A percentile compares a stretch with the other conserved stretches of the same genome.
Evolutionary conservation across 192 early-diverging fungal species (phyloP).

Genomic region (Backusella tarrabulga): DNA sequence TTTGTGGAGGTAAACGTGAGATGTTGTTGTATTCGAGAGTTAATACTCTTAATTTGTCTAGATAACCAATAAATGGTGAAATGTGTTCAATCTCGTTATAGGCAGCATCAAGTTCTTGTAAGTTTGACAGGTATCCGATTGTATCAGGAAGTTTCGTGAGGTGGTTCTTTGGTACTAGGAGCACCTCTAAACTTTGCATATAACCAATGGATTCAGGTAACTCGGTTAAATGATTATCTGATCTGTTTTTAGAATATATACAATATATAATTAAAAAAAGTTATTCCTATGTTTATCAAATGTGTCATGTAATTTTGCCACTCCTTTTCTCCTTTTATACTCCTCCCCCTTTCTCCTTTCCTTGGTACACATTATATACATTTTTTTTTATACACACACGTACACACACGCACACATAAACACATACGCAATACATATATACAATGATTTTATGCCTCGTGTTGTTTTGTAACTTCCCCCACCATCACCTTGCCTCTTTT

Average conservation of each 20-base stretch:
- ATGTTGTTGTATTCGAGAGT: slow-evolving; percentile 63
- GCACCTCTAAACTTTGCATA: slow-evolving; percentile 59
- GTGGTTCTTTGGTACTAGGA: slow-evolving; percentile 62
- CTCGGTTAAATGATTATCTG: slow-evolving; percentile 64
- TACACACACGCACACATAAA: not conserved
- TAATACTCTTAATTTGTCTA: slow-evolving; percentile 65
- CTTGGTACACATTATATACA: not conserved
- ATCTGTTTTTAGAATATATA: slow-evolving; percentile 44
- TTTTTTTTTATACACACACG: not conserved
- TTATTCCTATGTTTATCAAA: not conserved
- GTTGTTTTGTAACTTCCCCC: not conserved
- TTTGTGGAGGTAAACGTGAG: slow-evolving; percentile 56
- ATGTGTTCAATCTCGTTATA: slow-evolving; percentile 61
- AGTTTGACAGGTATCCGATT: slow-evolving; percentile 63
- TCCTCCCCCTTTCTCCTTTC: not conserved
- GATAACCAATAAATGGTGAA: slow-evolving; percentile 56
- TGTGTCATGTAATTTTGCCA: slow-evolving; percentile 2
- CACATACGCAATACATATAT: not conserved
- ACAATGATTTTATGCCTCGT: not conserved
- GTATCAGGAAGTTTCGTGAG: slow-evolving; percentile 65
- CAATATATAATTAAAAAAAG: slow-evolving; percentile 12
- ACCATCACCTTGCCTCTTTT: not conserved
- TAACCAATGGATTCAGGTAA: slow-evolving; percentile 78
- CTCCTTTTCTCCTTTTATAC: not conserved
- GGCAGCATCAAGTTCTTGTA: slow-evolving; percentile 65